These are phyloP conservation scores for Prunus davidiana DNA, from an alignment of 306 rosid species.

Conservation along the genomic window DNA sequence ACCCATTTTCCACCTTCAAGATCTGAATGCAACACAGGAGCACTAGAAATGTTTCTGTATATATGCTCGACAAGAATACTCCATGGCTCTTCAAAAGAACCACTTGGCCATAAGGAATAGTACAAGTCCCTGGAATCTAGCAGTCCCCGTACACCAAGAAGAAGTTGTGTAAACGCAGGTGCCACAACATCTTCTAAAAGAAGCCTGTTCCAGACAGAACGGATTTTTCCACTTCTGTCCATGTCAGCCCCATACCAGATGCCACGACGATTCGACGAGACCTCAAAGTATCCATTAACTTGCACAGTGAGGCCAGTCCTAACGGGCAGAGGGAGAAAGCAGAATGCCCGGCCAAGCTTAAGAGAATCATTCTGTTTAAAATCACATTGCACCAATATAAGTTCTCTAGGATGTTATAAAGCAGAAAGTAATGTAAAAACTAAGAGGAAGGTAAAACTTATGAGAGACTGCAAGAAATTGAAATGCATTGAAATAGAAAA, in stretches of 20 bases:
- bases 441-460: background rate
- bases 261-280: constrained; percentile 96
- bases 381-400: constrained; percentile 36
- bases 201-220: constrained; percentile 91
- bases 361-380: constrained; percentile 61
- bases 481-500: constrained; percentile 8
- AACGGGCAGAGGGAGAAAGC: constrained; percentile 95
- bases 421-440: background rate
- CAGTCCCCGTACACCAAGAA: constrained; percentile 59
- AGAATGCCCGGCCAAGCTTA: constrained; percentile 84
- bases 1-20: constrained; percentile 91
- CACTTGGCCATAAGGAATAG: constrained; percentile 87
- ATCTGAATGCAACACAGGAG: constrained; percentile 70
- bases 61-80: constrained; percentile 67
- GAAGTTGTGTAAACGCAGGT: constrained; percentile 71
- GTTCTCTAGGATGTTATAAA: constrained; percentile 22
- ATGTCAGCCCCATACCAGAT: constrained; percentile 99
- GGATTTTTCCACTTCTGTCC: constrained; percentile 97
- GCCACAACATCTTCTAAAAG: constrained; percentile 87
- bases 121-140: constrained; percentile 61
- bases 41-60: constrained; percentile 54
- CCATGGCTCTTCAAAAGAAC: constrained; percentile 98
- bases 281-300: constrained; percentile 96
- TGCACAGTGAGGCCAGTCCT: constrained; percentile 87
- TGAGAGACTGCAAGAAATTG: background rate